phyloP scores from a whole-genome alignment of 495 filamentous ascomycete species.

The Penicillium lagena region DNA sequence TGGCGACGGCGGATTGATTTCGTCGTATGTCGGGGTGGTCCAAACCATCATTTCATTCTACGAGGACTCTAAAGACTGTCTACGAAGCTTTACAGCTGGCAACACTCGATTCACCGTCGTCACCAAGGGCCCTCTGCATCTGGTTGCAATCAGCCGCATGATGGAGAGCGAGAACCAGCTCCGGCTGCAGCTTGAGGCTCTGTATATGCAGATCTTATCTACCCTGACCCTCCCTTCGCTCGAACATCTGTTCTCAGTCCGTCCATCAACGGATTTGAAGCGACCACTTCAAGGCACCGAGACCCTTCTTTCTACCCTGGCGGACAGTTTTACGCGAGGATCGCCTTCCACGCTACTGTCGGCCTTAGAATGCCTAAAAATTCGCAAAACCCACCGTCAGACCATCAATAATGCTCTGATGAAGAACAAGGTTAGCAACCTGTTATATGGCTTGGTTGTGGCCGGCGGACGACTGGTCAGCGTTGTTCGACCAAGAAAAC shows the following conservation, averaged over 20 bases:
- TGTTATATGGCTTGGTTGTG: slow-evolving; percentile 91
- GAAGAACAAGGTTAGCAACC: slow-evolving; percentile 61
- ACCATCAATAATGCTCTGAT: slow-evolving; percentile 81
- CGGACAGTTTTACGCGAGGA: slow-evolving; percentile 89
- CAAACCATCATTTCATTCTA: slow-evolving; percentile 99
- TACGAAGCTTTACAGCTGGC: slow-evolving; percentile 79
- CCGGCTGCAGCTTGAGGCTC: slow-evolving; percentile 77
- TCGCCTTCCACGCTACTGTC: slow-evolving; percentile 85
- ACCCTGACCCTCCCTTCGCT: slow-evolving; percentile 89
- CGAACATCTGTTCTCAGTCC: slow-evolving; percentile 79
- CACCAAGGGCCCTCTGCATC: slow-evolving; percentile 78
- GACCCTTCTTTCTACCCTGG: slow-evolving; percentile 79
- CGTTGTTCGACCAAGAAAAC: slow-evolving; percentile 87
- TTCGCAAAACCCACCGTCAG: slow-evolving; percentile 81
- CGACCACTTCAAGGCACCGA: slow-evolving; percentile 94
- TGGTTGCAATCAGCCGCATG: slow-evolving; percentile 87
- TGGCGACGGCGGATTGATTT: slow-evolving; percentile 82
- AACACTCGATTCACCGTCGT: slow-evolving; percentile 77
- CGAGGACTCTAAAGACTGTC: slow-evolving; percentile 64
- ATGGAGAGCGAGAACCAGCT: slow-evolving; percentile 88
- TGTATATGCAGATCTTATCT: slow-evolving; percentile 97
- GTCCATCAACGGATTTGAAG: slow-evolving; percentile 85
- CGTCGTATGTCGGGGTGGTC: slow-evolving; percentile 88
- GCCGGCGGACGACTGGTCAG: slow-evolving; percentile 92
- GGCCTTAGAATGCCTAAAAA: slow-evolving; percentile 80